Conservation (phyloP, 139 green algal species). For the Volvox africanus region DNA sequence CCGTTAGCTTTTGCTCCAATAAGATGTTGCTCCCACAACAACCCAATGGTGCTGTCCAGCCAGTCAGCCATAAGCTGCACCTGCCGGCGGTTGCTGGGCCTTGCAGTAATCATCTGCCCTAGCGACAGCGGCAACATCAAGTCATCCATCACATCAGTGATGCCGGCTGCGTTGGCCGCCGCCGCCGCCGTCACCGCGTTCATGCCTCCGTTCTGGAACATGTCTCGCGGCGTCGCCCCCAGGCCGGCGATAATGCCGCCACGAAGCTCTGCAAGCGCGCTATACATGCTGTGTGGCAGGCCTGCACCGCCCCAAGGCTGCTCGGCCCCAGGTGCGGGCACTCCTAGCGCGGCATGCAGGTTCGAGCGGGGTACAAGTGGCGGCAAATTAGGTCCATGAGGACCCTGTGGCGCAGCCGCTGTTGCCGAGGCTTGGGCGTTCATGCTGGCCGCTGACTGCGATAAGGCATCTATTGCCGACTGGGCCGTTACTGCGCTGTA, state of each 20-base stretch:
- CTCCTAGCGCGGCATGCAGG: background rate
- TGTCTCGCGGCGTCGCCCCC: background rate
- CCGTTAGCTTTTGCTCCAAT: background rate
- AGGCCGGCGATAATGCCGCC: slow-evolving; percentile 13
- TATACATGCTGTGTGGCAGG: slow-evolving; percentile 7
- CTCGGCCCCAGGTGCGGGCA: background rate
- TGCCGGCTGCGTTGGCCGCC: background rate
- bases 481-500: background rate
- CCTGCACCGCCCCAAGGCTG: slow-evolving; percentile 35
- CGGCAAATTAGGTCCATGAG: background rate
- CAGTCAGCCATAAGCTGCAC: slow-evolving; percentile 58
- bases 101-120: slow-evolving; percentile 6
- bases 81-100: slow-evolving; percentile 13
- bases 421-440: too few species aligned
- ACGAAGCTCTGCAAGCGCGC: background rate
- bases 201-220: background rate
- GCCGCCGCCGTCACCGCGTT: background rate
- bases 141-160: background rate
- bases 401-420: too few species aligned
- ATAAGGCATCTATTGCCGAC: too few species aligned
- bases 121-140: slow-evolving; percentile 20
- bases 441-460: too few species aligned
- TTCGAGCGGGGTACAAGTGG: slow-evolving; percentile 24
- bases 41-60: slow-evolving; percentile 43
- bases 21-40: slow-evolving; percentile 40